These are phyloP conservation scores for Chenopodium berlandieri DNA, from an alignment of 148 eudicot species.

Conservation along the genomic window DNA sequence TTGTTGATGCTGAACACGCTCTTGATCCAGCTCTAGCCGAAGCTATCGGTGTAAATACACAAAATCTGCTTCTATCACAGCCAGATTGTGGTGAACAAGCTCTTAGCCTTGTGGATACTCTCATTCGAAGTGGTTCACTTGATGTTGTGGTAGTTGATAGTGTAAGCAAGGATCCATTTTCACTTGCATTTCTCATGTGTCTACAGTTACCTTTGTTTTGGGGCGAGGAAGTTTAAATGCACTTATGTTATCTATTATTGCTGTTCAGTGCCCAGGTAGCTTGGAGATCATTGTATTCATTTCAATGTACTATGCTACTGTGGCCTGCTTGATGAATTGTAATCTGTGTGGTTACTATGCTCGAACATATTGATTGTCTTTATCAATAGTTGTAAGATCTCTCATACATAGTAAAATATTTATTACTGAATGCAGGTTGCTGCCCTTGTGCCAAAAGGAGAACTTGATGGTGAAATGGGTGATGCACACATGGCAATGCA, in stretches of 20 bases:
- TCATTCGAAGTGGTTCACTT: slow-evolving; percentile 93
- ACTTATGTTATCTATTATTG: background rate
- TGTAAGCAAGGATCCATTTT: slow-evolving; percentile 45
- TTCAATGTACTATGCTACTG: background rate
- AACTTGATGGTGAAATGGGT: slow-evolving; percentile 99
- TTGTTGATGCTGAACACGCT: slow-evolving; percentile 98
- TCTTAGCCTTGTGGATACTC: slow-evolving; percentile 90
- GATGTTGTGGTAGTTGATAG: slow-evolving; percentile 98
- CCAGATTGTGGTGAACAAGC: slow-evolving; percentile 99
- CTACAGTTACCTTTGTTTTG: background rate
- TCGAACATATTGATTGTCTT: background rate
- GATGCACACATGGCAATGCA: slow-evolving; percentile 99
- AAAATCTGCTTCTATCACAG: slow-evolving; percentile 88
- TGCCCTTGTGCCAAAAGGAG: slow-evolving; percentile 96
- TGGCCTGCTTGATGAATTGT: background rate
- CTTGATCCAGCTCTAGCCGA: slow-evolving; percentile 89
- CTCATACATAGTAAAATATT: too few relatives aligned
- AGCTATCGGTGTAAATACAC: slow-evolving; percentile 81
- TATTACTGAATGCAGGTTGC: slow-evolving; percentile 59
- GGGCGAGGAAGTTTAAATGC: background rate
- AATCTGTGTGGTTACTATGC: background rate
- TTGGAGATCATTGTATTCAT: background rate
- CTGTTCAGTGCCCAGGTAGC: background rate
- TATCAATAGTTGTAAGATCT: background rate
- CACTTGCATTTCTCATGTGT: background rate